Conservation (phyloP, 1,139 yeast species). For the Geotrichum macrosporum region DNA sequence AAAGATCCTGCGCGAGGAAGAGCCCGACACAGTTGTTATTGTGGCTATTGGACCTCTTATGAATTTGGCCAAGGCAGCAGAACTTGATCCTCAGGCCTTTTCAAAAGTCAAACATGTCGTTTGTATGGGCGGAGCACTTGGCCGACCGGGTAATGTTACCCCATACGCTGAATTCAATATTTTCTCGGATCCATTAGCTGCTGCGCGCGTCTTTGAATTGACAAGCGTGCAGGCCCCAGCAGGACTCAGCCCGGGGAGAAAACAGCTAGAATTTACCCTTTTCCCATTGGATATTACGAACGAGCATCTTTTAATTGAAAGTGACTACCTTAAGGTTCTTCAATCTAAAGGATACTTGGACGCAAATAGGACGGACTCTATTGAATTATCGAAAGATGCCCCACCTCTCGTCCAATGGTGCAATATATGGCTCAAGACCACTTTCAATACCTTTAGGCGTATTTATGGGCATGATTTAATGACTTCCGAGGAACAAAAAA, state of each 20-base stretch:
- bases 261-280: slow-evolving; percentile 34
- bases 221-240: slow-evolving; percentile 32
- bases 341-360: slow-evolving; percentile 18
- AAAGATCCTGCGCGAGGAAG: slow-evolving; percentile 36
- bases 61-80: slow-evolving; percentile 42
- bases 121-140: slow-evolving; percentile 42
- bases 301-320: slow-evolving; percentile 32
- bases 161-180: slow-evolving; percentile 45
- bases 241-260: slow-evolving; percentile 37
- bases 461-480: slow-evolving; percentile 22
- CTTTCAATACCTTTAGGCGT: slow-evolving; percentile 34
- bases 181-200: slow-evolving; percentile 42
- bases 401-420: slow-evolving; percentile 16
- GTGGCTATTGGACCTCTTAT: slow-evolving; percentile 43
- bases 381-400: neutral
- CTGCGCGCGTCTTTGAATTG: slow-evolving; percentile 40
- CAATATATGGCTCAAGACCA: slow-evolving; percentile 35
- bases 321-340: slow-evolving; percentile 26
- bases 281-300: slow-evolving; percentile 42
- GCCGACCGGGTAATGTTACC: slow-evolving; percentile 41
- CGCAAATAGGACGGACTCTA: neutral
- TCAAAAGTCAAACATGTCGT: slow-evolving; percentile 38
- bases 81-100: slow-evolving; percentile 38
- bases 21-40: slow-evolving; percentile 38
- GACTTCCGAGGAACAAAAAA: slow-evolving; percentile 24